These are phyloP conservation scores for Trapa bicornis DNA, from an alignment of 345 rosid species.

Conservation along the genomic window DNA sequence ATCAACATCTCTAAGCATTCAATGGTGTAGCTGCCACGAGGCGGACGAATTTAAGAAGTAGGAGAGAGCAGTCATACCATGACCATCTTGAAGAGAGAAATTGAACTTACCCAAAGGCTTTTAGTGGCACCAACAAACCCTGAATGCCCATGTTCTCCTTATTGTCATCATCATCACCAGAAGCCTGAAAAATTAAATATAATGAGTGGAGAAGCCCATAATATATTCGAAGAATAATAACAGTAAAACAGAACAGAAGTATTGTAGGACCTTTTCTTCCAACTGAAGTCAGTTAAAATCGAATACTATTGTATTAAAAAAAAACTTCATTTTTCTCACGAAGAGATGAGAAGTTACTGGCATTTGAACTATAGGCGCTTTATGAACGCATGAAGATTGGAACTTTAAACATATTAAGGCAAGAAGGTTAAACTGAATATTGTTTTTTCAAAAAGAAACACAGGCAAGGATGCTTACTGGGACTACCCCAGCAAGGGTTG, in stretches of 20 bases:
- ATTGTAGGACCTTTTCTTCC: background rate
- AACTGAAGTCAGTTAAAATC: background rate
- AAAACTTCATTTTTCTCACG: background rate
- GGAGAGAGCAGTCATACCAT: background rate
- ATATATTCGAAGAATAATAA: background rate
- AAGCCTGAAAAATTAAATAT: constrained; percentile 33
- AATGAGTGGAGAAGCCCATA: constrained; percentile 1
- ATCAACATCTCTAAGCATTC: constrained; percentile 96
- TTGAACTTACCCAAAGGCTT: constrained; percentile 76
- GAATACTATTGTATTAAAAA: background rate
- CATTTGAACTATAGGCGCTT: too few relatives aligned
- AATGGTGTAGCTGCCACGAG: constrained; percentile 57
- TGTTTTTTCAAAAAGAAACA: background rate
- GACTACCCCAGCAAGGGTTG: constrained; percentile 57
- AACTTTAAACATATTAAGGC: background rate
- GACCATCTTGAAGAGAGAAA: constrained; percentile 6
- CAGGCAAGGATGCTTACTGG: constrained; percentile 29
- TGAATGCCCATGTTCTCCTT: constrained; percentile 85
- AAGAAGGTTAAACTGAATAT: background rate
- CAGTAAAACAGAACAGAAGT: background rate
- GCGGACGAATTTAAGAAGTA: constrained; percentile 2
- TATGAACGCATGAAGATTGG: background rate
- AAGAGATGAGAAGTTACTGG: background rate
- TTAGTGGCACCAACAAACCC: constrained; percentile 80
- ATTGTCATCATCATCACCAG: constrained; percentile 47